Evolutionary conservation across 306 rosid species (phyloP).

Genomic region (Quercus agrifolia): DNA sequence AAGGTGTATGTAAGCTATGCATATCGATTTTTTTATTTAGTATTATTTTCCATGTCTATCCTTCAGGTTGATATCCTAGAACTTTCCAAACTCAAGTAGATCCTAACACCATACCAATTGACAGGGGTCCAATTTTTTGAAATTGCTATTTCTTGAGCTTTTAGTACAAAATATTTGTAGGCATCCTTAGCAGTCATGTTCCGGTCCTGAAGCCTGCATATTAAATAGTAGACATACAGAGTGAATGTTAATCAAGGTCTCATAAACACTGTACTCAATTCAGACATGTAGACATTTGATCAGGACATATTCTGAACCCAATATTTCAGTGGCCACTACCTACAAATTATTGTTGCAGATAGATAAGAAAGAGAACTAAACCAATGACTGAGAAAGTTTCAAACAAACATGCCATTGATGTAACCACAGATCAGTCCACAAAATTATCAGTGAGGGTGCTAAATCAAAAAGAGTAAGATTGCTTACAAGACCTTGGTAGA

Average conservation of each 20-base stretch:
- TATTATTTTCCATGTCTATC: background rate
- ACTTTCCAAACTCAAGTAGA: background rate
- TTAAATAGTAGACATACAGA: conserved; percentile 17
- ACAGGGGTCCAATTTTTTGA: conserved; percentile 87
- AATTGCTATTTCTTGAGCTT: conserved; percentile 83
- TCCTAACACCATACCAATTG: conserved; percentile 62
- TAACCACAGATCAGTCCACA: background rate
- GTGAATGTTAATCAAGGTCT: conserved; percentile 2
- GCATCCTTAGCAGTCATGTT: conserved; percentile 78
- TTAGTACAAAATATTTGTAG: conserved; percentile 80
- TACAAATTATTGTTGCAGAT: background rate
- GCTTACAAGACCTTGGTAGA: background rate
- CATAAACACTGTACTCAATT: background rate
- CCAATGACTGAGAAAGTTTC: background rate
- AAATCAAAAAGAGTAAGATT: background rate
- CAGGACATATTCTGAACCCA: background rate
- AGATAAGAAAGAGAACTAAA: background rate
- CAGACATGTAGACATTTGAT: background rate
- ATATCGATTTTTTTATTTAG: background rate
- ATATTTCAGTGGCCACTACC: background rate
- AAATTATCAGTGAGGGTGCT: background rate
- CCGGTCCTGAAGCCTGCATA: conserved; percentile 68
- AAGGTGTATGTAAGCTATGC: conserved; percentile 14
- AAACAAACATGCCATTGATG: background rate
- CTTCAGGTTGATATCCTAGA: background rate